phyloP scores from a whole-genome alignment of 371 early-diverging fungal genomes.

The Nematocida displodere region DNA sequence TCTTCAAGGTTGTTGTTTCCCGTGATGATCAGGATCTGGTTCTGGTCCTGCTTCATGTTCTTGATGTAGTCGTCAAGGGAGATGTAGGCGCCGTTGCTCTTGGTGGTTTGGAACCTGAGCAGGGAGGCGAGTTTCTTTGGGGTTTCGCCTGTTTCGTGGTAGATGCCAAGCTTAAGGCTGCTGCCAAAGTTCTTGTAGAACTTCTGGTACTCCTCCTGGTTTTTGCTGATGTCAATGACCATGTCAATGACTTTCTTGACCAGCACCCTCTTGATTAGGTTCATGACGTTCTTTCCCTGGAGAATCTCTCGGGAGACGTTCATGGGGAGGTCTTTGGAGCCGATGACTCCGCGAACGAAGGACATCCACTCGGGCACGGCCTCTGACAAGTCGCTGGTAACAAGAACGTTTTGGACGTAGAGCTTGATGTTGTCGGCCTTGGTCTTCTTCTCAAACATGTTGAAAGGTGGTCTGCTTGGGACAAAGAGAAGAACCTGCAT shows the following conservation, averaged over 20 bases:
- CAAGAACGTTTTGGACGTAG: constrained; percentile 86
- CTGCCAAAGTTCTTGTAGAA: constrained; percentile 84
- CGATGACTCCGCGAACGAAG: constrained; percentile 80
- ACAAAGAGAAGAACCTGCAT: constrained; percentile 74
- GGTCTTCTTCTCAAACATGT: constrained; percentile 77
- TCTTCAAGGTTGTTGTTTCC: constrained; percentile 71
- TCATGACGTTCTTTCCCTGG: constrained; percentile 84
- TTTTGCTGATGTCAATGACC: constrained; percentile 76
- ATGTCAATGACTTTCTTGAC: constrained; percentile 83
- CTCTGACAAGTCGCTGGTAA: constrained; percentile 80
- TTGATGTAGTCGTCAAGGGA: constrained; percentile 76
- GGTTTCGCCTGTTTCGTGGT: constrained; percentile 74
- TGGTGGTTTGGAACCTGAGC: constrained; percentile 81
- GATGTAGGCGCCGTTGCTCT: constrained; percentile 75
- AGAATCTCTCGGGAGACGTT: constrained; percentile 89
- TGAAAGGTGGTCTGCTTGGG: constrained; percentile 77
- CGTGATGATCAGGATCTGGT: constrained; percentile 76
- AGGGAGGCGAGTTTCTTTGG: constrained; percentile 76
- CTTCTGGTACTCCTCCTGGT: constrained; percentile 75
- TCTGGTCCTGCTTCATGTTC: constrained; percentile 78
- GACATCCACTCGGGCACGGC: constrained; percentile 77
- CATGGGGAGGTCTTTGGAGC: constrained; percentile 85
- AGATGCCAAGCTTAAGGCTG: constrained; percentile 82
- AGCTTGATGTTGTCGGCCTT: constrained; percentile 86
- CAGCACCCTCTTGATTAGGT: constrained; percentile 81